These are phyloP conservation scores for Leccinum subrobustum DNA, from an alignment of 1,284 basidiomycete species.

Conservation along the genomic window DNA sequence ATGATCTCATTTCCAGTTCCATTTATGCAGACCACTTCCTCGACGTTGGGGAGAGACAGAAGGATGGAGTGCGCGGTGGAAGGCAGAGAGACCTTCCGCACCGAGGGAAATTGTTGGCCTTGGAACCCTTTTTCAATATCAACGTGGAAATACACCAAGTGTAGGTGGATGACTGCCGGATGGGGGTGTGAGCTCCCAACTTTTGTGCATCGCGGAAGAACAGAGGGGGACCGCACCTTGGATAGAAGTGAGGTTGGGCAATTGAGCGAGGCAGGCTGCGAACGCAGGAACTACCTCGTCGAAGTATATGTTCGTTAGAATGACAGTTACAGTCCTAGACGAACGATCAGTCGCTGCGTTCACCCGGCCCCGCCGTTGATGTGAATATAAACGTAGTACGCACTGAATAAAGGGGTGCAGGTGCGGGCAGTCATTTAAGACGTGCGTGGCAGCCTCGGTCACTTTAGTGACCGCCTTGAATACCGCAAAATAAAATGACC, in stretches of 20 bases:
- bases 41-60: constrained; percentile 30
- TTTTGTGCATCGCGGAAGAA: neutral
- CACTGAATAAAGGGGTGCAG: constrained; percentile 14
- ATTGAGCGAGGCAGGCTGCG: constrained; percentile 27
- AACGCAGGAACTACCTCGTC: constrained; percentile 30
- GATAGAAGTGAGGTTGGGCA: constrained; percentile 37
- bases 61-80: constrained; percentile 33
- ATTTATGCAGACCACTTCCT: constrained; percentile 24
- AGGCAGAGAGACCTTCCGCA: constrained; percentile 31
- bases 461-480: neutral
- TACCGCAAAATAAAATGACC: neutral
- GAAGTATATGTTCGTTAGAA: neutral
- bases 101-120: constrained; percentile 25
- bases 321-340: constrained; percentile 30
- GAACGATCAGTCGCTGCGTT: neutral
- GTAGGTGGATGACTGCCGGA: constrained; percentile 4
- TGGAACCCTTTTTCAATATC: constrained; percentile 33
- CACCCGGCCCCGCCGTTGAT: neutral
- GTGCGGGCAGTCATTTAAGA: constrained; percentile 5
- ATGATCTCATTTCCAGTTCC: constrained; percentile 11
- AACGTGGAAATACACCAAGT: neutral
- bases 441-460: neutral
- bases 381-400: neutral
- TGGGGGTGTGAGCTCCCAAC: neutral
- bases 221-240: constrained; percentile 16